Conservation (phyloP, 345 rosid species). For the Eucalyptus cloeziana region DNA sequence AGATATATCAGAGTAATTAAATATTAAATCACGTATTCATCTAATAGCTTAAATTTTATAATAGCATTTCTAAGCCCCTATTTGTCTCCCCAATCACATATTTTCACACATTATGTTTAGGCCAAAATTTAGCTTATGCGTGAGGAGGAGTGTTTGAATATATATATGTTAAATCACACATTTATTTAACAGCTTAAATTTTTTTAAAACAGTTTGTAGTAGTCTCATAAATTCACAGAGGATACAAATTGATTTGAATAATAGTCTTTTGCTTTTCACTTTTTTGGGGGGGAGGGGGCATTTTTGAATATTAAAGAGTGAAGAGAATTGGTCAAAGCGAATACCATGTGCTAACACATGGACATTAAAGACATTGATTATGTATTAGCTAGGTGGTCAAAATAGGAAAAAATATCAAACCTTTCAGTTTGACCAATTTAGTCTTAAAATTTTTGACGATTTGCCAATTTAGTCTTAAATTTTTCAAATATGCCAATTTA, state of each 20-base stretch:
- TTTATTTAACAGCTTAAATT: no score
- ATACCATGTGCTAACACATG: not conserved
- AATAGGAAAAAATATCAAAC: not conserved
- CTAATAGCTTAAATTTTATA: not conserved
- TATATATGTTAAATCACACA: not conserved
- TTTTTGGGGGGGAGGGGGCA: accelerated
- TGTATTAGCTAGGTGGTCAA: not conserved
- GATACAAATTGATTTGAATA: not conserved
- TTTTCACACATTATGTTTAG: not conserved
- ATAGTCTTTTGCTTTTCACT: not conserved
- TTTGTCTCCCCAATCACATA: not conserved
- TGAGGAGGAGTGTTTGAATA: not conserved
- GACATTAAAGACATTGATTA: not conserved
- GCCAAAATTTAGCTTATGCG: not conserved
- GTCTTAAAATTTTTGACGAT: not conserved
- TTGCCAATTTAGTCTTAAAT: no score
- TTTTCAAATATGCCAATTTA: no score
- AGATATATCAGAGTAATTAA: not conserved
- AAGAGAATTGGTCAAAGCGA: not conserved
- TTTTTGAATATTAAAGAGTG: not conserved
- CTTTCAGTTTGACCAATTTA: no score
- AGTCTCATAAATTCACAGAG: not conserved
- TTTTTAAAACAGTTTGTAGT: no score
- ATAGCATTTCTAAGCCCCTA: not conserved
- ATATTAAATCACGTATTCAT: no score